phyloP scores from a whole-genome alignment of 2,329 filamentous ascomycete species.

The Paecilomyces fulvus region DNA sequence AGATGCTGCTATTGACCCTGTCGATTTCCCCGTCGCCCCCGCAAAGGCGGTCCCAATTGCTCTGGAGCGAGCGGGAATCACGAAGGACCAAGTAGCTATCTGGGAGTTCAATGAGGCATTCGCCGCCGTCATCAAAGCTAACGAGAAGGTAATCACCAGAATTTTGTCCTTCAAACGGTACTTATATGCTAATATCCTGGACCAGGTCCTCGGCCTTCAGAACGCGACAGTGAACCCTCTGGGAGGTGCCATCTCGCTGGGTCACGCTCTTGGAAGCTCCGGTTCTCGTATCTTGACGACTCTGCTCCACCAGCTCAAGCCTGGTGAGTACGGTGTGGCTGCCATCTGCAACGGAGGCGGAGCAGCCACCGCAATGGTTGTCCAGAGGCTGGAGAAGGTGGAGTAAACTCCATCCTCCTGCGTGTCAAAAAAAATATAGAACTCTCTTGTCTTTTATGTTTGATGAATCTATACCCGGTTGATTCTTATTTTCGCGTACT shows the following conservation, averaged over 20 bases:
- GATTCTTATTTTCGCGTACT: background rate
- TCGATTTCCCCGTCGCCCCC: conserved; percentile 92
- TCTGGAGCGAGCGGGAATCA: conserved; percentile 79
- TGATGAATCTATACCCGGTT: background rate
- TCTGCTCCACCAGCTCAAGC: conserved; percentile 80
- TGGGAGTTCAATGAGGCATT: conserved; percentile 99
- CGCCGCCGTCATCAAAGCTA: conserved; percentile 88
- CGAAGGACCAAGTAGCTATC: conserved; percentile 79
- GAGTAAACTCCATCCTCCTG: conserved; percentile 17
- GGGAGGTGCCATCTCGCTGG: conserved; percentile 84
- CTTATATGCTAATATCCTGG: conserved; percentile 10
- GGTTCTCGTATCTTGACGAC: conserved; percentile 86
- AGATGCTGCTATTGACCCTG: conserved; percentile 80
- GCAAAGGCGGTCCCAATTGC: conserved; percentile 87
- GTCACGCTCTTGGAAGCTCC: conserved; percentile 87
- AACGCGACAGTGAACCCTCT: conserved; percentile 75
- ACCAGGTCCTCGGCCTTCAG: conserved; percentile 68
- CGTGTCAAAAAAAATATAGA: background rate
- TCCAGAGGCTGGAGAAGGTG: conserved; percentile 64
- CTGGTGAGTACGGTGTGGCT: conserved; percentile 87
- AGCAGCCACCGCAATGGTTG: conserved; percentile 81
- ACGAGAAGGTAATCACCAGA: conserved; percentile 59
- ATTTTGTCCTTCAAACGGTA: background rate
- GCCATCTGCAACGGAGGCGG: conserved; percentile 97
- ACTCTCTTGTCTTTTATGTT: background rate